phyloP scores from a whole-genome alignment of 441 rosid species.

The Omphalea diandra region DNA sequence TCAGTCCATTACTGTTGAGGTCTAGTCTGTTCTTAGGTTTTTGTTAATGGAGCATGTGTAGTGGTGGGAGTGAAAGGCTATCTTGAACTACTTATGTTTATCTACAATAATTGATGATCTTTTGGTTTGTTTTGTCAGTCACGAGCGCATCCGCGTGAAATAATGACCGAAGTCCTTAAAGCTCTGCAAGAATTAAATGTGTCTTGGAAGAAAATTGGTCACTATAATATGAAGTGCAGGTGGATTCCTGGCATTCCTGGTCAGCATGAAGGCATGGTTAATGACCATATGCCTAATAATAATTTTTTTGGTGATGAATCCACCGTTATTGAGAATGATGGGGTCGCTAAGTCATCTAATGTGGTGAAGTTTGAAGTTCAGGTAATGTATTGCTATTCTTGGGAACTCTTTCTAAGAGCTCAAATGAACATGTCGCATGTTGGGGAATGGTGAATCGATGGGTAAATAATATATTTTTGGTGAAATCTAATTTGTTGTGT shows the following conservation, averaged over 20 bases:
- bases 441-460: neutral
- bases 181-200: slow-evolving; percentile 91
- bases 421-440: neutral
- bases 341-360: slow-evolving; percentile 45
- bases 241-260: slow-evolving; percentile 74
- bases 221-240: slow-evolving; percentile 96
- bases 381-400: slow-evolving; percentile 40
- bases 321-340: slow-evolving; percentile 65
- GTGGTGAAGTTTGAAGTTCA: slow-evolving; percentile 92
- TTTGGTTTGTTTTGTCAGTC: slow-evolving; percentile 51
- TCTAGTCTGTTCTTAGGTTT: neutral
- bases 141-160: slow-evolving; percentile 93
- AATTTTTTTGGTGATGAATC: slow-evolving; percentile 72
- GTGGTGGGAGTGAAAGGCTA: slow-evolving; percentile 8
- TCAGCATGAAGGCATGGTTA: slow-evolving; percentile 59
- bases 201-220: slow-evolving; percentile 95
- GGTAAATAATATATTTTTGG: neutral
- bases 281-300: slow-evolving; percentile 46
- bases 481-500: neutral
- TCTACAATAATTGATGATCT: neutral
- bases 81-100: neutral
- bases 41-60: neutral
- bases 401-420: neutral
- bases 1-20: neutral
- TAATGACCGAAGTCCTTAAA: slow-evolving; percentile 91